Percentiles rank a stretch among this genome's conserved stretches.
Conservation (phyloP, 1,139 yeast species). For the Kazachstania sp. region DNA sequence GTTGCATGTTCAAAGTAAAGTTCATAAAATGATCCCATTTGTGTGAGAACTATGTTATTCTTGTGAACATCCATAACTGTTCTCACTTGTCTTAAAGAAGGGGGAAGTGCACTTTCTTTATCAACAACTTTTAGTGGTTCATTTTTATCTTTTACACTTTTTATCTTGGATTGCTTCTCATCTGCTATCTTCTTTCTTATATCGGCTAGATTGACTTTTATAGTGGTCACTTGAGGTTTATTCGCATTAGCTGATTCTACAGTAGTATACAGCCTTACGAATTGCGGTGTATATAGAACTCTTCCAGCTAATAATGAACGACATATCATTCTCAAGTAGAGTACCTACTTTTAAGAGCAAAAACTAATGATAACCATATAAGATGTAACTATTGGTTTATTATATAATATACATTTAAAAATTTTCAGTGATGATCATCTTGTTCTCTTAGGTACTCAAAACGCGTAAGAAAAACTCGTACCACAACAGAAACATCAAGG, state of each 20-base stretch:
- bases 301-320: not conserved
- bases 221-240: not conserved
- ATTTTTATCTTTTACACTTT: not conserved
- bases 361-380: too few species aligned
- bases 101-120: constrained; percentile 16
- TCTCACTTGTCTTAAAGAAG: constrained; percentile 30
- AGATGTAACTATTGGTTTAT: too few species aligned
- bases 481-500: too few species aligned
- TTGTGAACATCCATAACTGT: constrained; percentile 44
- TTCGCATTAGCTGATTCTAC: not conserved
- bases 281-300: not conserved
- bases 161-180: too few species aligned
- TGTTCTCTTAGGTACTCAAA: too few species aligned
- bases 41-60: constrained; percentile 71
- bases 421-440: too few species aligned
- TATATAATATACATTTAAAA: too few species aligned
- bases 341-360: too few species aligned
- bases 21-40: constrained; percentile 88
- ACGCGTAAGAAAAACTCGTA: too few species aligned
- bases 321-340: not conserved
- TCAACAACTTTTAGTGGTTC: not conserved
- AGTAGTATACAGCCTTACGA: not conserved
- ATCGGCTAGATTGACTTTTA: not conserved
- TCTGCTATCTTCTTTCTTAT: not conserved
- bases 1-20: constrained; percentile 83